phyloP scores from a whole-genome alignment of 371 early-diverging fungal species.

The Mortierella sp. region DNA sequence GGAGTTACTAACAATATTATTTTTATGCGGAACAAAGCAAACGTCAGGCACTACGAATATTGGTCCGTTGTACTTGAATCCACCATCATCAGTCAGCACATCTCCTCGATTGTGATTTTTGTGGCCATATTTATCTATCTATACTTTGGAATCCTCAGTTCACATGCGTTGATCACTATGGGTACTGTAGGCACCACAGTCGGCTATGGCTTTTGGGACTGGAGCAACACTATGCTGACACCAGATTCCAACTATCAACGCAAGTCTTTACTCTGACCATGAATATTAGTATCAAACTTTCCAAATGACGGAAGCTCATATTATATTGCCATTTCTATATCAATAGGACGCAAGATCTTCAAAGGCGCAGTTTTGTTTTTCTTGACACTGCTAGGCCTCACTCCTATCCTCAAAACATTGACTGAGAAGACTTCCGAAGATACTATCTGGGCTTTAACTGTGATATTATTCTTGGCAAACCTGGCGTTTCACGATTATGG shows the following conservation, averaged over 20 bases:
- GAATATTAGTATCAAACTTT: not conserved
- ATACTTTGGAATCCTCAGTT: constrained; percentile 67
- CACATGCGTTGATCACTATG: constrained; percentile 69
- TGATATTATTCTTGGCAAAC: constrained; percentile 85
- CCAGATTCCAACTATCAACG: constrained; percentile 66
- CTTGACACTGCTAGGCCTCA: constrained; percentile 84
- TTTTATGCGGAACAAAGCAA: constrained; percentile 55
- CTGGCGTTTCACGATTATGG: constrained; percentile 93
- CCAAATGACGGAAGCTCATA: too few species aligned
- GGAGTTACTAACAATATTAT: not conserved
- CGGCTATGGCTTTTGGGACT: constrained; percentile 79
- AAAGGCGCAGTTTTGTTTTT: constrained; percentile 85
- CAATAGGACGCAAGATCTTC: constrained; percentile 67
- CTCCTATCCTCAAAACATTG: constrained; percentile 93
- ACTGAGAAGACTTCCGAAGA: constrained; percentile 93
- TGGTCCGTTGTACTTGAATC: constrained; percentile 80
- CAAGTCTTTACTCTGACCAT: constrained; percentile 36
- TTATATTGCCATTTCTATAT: too few species aligned
- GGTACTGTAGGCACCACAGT: constrained; percentile 70
- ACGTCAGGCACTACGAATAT: constrained; percentile 81
- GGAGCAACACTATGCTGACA: constrained; percentile 63
- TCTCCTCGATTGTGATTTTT: constrained; percentile 86
- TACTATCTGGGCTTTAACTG: constrained; percentile 94
- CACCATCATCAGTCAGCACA: constrained; percentile 86
- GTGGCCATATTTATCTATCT: constrained; percentile 88